Conservation (phyloP, 345 rosid species). For the Salix viminalis region DNA sequence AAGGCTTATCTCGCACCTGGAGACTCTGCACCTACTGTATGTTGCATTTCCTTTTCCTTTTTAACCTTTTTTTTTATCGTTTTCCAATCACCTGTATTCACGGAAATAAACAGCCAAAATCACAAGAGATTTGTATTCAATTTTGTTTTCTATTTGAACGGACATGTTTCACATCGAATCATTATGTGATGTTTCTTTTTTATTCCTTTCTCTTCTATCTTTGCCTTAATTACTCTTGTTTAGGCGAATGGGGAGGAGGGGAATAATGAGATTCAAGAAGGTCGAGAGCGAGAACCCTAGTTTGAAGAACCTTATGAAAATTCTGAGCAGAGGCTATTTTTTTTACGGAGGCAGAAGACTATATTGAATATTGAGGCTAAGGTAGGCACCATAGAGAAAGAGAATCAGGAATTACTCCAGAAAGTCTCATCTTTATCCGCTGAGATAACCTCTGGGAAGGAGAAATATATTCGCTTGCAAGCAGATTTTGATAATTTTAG, state of each 20-base stretch:
- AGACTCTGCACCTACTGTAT: constrained; percentile 36
- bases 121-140: too few species aligned
- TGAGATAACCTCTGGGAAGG: constrained; percentile 62
- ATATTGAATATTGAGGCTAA: constrained; percentile 45
- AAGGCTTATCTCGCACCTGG: constrained; percentile 25
- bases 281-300: constrained; percentile 8
- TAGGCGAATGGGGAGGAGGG: constrained; percentile 33
- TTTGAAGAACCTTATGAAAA: constrained; percentile 38
- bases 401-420: constrained; percentile 37
- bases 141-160: too few species aligned
- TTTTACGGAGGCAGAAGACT: constrained; percentile 41
- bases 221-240: not conserved
- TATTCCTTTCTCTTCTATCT: not conserved
- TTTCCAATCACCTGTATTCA: not conserved
- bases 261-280: constrained; percentile 14
- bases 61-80: not conserved
- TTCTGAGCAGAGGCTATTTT: constrained; percentile 45
- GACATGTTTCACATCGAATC: not conserved
- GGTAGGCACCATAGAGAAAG: constrained; percentile 39
- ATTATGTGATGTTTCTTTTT: not conserved
- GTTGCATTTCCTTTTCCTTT: not conserved
- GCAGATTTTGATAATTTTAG: constrained; percentile 91
- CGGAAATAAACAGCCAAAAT: not conserved
- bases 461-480: constrained; percentile 54
- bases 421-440: constrained; percentile 54